Conservation (phyloP, 306 rosid species). For the Vigna mungo region DNA sequence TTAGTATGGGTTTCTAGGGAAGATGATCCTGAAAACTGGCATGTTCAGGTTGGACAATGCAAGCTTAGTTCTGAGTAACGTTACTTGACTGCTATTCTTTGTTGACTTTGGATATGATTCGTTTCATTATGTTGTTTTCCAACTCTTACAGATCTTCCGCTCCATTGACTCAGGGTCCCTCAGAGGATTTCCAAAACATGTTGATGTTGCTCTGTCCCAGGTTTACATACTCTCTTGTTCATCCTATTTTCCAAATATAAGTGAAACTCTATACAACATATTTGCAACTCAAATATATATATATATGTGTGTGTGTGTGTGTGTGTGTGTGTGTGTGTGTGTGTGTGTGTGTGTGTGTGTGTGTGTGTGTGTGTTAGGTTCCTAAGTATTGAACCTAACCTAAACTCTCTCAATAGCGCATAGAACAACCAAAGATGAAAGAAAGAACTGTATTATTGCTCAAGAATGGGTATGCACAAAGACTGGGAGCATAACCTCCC, state of each 20-base stretch:
- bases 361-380: no score
- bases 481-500: no score
- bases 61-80: constrained; percentile 34
- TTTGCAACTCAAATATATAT: constrained; percentile 37
- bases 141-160: constrained; percentile 76
- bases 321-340: no score
- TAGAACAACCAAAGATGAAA: no score
- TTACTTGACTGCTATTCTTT: constrained; percentile 32
- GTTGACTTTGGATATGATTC: constrained; percentile 29
- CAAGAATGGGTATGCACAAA: no score
- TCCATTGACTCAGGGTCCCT: constrained; percentile 95
- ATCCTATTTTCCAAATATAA: constrained; percentile 33
- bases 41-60: constrained; percentile 80
- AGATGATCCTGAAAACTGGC: constrained; percentile 85
- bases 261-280: constrained; percentile 28
- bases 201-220: constrained; percentile 53
- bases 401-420: no score
- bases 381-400: no score
- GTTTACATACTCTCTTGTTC: constrained; percentile 49
- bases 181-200: constrained; percentile 82
- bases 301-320: no score
- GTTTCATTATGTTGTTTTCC: constrained; percentile 34
- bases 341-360: no score
- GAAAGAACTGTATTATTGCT: no score
- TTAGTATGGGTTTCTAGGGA: constrained; percentile 60